These are phyloP conservation scores for Suillus sp. DNA, from an alignment of 768 basidiomycete species.

Conservation along the genomic window DNA sequence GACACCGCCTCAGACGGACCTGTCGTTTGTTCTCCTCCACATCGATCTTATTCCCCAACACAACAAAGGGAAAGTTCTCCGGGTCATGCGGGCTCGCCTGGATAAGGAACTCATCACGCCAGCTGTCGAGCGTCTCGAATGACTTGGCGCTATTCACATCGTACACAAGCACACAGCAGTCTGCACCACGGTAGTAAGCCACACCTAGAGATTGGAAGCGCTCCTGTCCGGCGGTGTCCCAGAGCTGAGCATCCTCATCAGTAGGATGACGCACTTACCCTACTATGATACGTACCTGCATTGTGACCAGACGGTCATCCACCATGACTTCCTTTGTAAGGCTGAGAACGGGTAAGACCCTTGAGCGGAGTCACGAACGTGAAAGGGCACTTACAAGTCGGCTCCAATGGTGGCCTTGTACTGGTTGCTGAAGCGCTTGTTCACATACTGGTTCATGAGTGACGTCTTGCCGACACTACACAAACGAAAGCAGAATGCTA, in stretches of 20 bases:
- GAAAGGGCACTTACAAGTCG: constrained; percentile 72
- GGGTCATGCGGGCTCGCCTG: constrained; percentile 98
- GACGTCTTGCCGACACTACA: constrained; percentile 97
- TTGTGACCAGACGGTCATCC: constrained; percentile 95
- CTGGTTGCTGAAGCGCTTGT: constrained; percentile 99
- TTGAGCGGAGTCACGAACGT: constrained; percentile 18
- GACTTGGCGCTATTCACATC: constrained; percentile 99
- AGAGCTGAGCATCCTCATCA: constrained; percentile 59
- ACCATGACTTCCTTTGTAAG: constrained; percentile 99
- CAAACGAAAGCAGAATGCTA: constrained; percentile 6
- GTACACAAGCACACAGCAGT: constrained; percentile 98
- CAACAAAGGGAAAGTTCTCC: constrained; percentile 99
- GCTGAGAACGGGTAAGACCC: constrained; percentile 44
- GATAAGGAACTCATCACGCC: constrained; percentile 99
- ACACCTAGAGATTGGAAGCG: constrained; percentile 99
- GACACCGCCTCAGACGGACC: constrained; percentile 46
- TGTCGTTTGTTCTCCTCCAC: constrained; percentile 98
- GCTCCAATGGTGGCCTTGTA: constrained; percentile 99
- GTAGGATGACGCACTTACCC: constrained; percentile 5
- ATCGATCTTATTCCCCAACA: constrained; percentile 99
- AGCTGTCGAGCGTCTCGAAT: constrained; percentile 97
- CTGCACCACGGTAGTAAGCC: constrained; percentile 98
- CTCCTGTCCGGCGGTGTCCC: constrained; percentile 99
- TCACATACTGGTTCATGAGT: constrained; percentile 99
- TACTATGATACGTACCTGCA: constrained; percentile 70